Evolutionary conservation across 129 eudicot species (phyloP), one percentile per base, ranked within the genome.

Genomic region (Saposhnikovia divaricata): DNA sequence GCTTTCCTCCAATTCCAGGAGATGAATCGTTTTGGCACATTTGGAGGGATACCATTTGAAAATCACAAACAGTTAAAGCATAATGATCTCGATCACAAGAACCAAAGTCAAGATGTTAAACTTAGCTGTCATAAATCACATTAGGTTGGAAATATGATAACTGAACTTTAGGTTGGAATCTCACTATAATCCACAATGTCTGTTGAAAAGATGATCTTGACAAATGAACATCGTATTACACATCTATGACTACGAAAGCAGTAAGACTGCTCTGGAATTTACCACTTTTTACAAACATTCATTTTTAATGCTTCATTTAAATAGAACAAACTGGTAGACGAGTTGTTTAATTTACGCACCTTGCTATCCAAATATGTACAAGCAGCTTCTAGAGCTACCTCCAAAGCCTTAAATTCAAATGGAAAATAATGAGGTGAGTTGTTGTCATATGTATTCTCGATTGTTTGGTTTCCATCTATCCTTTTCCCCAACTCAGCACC

Each of bases 341-440:
- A n/a, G 68, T 59, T 59, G 34, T 11, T 47, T n/a, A n/a, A n/a
- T n/a, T 53, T 72, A 83, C 75, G 63, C 78, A 94, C 97, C 98
- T 95, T 96, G 68, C 94, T 83, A 78, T 95, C 98, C 37, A 95
- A 84, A 90, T 86, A 91, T 21, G 97, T 88, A 77, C 98, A 95
- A 61, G 97, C 97, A 82, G 97, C 93, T 80, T 95, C 97, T 76
- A 95, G 85, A 80, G 98, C 97, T 78, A 95, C 90, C 90, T 95
- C 98, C 55, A 95, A 84, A 42, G 96, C 97, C 84, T 88, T 91
- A 51, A 95, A 95, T 83, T 95, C 98, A 85, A 95, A 95, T 1
- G 98, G 98, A 83, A 95, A 83, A 81, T 92, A 90, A 86, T 95
- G 94, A 74, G 96, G 89, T 10, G 94, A 89, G 2, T 76, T 4